Conservation (phyloP, 1,284 basidiomycete genomes). For the Golubevia pallescens region DNA sequence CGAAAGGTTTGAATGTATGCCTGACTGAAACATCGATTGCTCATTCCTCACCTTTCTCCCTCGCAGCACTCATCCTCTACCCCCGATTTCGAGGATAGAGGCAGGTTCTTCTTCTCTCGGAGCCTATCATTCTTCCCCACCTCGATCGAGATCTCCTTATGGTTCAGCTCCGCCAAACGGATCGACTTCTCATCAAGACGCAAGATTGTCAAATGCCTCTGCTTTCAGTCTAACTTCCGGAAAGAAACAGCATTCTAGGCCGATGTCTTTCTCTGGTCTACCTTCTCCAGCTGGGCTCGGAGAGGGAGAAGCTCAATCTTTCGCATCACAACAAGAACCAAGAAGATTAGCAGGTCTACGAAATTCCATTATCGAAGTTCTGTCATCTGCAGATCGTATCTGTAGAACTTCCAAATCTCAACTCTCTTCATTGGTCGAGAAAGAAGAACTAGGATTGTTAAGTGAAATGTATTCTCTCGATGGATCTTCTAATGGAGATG, state of each 20-base stretch:
- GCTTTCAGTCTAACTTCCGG: too few relatives aligned
- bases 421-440: constrained; percentile 24
- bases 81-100: constrained; percentile 60
- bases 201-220: too few relatives aligned
- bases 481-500: constrained; percentile 5
- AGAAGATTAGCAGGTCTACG: constrained; percentile 11
- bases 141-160: constrained; percentile 5
- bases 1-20: not conserved
- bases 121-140: constrained; percentile 19
- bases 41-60: not conserved
- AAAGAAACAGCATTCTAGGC: too few relatives aligned
- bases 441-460: constrained; percentile 34
- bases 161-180: too few relatives aligned
- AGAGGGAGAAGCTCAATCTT: not conserved
- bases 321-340: constrained; percentile 3
- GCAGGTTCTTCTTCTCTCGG: constrained; percentile 21
- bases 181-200: too few relatives aligned
- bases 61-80: constrained; percentile 35
- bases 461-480: constrained; percentile 42
- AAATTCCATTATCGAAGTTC: constrained; percentile 3
- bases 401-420: constrained; percentile 14
- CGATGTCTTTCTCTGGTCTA: too few relatives aligned
- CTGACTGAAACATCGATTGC: not conserved
- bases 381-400: constrained; percentile 18
- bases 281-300: too few relatives aligned